Percentiles rank a stretch among this genome's conserved stretches.
Conservation (phyloP, 208 protist species). For the Leishmania guyanensis region DNA sequence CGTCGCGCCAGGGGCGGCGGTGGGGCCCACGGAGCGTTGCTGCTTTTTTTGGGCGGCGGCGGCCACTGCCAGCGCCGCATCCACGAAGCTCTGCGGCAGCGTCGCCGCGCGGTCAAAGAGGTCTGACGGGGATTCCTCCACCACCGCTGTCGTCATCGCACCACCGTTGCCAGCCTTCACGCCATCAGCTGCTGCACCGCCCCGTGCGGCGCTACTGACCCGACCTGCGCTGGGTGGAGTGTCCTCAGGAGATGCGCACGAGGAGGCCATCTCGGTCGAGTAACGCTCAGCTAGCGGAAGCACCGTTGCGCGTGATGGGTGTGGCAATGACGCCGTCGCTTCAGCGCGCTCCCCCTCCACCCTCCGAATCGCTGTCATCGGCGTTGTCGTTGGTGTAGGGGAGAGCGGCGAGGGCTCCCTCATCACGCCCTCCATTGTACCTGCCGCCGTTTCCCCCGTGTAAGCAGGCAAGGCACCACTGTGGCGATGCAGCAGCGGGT, state of each 20-base stretch:
- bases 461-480: not conserved
- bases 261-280: not conserved
- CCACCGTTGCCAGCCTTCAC: not conserved
- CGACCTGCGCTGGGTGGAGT: not conserved
- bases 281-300: not conserved
- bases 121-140: slow-evolving; percentile 7
- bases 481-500: not conserved
- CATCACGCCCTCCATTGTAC: not conserved
- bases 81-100: slow-evolving; percentile 53
- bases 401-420: not conserved
- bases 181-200: not conserved
- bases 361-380: not conserved
- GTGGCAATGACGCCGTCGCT: not conserved
- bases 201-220: not conserved
- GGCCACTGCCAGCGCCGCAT: slow-evolving; percentile 42
- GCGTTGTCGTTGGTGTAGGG: not conserved
- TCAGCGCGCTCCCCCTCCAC: not conserved
- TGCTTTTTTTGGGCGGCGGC: slow-evolving; percentile 23
- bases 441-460: not conserved
- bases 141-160: not conserved
- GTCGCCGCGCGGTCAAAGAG: slow-evolving; percentile 47
- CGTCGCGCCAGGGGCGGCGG: too few species aligned
- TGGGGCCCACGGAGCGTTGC: not conserved
- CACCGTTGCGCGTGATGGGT: not conserved
- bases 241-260: not conserved